Evolutionary conservation across 306 rosid genomes (phyloP).

Genomic region (Delonix regia): DNA sequence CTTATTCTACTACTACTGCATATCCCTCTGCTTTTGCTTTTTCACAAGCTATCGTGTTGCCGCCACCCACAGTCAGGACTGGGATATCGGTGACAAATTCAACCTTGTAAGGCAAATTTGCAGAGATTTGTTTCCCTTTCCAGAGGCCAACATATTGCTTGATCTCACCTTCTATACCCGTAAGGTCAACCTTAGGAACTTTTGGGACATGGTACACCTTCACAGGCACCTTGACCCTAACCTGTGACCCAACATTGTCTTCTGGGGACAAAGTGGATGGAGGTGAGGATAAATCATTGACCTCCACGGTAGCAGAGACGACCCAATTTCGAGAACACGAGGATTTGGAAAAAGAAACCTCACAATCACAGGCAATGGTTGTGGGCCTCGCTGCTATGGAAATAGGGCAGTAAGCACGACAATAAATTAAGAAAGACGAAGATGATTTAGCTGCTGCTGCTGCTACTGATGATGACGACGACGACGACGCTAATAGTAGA

Average conservation of each 20-base stretch:
- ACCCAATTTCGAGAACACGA: slow-evolving; percentile 35
- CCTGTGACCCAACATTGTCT: slow-evolving; percentile 65
- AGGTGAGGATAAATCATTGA: slow-evolving; percentile 38
- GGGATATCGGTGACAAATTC: slow-evolving; percentile 63
- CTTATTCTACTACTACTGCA: no score
- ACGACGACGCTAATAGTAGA: neutral
- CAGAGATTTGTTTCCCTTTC: slow-evolving; percentile 90
- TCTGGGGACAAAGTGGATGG: slow-evolving; percentile 34
- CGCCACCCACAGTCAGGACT: no score
- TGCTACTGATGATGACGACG: no score
- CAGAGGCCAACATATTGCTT: slow-evolving; percentile 84
- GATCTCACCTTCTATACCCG: slow-evolving; percentile 76
- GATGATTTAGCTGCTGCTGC: neutral
- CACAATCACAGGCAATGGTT: slow-evolving; percentile 47
- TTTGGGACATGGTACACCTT: slow-evolving; percentile 88
- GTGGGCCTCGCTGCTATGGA: slow-evolving; percentile 28
- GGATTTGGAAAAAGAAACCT: slow-evolving; percentile 48
- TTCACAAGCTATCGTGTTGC: no score
- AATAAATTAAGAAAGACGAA: neutral
- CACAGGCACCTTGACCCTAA: slow-evolving; percentile 78
- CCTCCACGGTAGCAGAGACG: slow-evolving; percentile 36
- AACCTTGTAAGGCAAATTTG: slow-evolving; percentile 84
- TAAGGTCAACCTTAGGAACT: slow-evolving; percentile 67
- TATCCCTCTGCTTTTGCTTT: no score
- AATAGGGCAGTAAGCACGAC: slow-evolving; percentile 7